A percentile compares a stretch with the other conserved stretches of the same genome.
phyloP scores from a whole-genome alignment of 2,329 filamentous ascomycete species.

The Emergomyces africanus region DNA sequence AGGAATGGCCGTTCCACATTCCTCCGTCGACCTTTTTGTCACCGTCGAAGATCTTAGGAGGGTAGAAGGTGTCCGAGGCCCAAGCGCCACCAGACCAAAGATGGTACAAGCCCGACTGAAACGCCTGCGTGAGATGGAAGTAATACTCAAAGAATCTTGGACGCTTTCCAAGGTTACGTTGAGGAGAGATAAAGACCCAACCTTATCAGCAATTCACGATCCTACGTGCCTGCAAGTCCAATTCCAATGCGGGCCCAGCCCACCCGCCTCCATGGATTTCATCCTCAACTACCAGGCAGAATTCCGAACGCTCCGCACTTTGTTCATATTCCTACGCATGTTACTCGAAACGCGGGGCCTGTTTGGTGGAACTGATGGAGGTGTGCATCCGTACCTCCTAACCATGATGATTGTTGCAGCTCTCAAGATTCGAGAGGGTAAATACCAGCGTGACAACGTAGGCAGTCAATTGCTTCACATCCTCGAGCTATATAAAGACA shows the following conservation, averaged over 20 bases:
- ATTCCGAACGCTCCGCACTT: conserved; percentile 35
- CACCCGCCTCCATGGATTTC: conserved; percentile 27
- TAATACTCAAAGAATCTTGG: background rate
- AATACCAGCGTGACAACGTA: conserved; percentile 18
- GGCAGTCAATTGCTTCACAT: conserved; percentile 36
- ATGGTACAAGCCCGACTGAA: conserved; percentile 15
- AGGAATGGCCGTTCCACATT: conserved; percentile 39
- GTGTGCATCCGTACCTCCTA: conserved; percentile 42
- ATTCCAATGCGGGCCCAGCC: conserved; percentile 35
- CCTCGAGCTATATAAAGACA: conserved; percentile 36
- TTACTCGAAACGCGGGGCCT: conserved; percentile 39
- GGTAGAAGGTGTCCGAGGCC: conserved; percentile 13
- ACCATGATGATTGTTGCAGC: conserved; percentile 46
- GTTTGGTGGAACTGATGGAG: conserved; percentile 35
- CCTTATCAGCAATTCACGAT: conserved; percentile 29
- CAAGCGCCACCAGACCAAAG: conserved; percentile 23
- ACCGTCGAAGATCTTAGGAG: conserved; percentile 16
- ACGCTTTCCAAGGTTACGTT: background rate
- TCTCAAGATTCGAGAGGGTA: conserved; percentile 32
- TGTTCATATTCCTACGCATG: conserved; percentile 40
- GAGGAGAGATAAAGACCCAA: conserved; percentile 14
- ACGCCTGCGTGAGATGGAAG: conserved; percentile 10
- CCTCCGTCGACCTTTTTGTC: conserved; percentile 42
- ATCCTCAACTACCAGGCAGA: conserved; percentile 36
- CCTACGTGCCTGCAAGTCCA: conserved; percentile 39